These are phyloP conservation scores for Kokia cookei DNA, from an alignment of 441 rosid species.

Conservation along the genomic window DNA sequence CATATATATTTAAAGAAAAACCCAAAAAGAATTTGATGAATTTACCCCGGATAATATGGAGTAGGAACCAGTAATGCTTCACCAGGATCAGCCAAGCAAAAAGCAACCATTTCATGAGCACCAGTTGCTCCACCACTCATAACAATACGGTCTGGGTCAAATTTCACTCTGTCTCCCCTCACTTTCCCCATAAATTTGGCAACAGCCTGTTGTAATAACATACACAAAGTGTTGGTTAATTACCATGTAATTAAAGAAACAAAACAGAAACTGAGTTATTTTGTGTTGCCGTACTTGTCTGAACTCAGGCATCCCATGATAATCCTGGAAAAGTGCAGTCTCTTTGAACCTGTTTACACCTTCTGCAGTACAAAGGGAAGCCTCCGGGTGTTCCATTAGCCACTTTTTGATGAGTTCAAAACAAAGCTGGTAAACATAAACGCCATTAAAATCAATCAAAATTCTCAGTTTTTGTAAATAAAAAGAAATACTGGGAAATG, in stretches of 20 bases:
- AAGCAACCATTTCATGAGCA: constrained; percentile 71
- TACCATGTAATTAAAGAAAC: background rate
- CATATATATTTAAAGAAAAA: background rate
- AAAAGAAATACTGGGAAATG: background rate
- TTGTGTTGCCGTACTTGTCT: constrained; percentile 44
- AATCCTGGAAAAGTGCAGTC: constrained; percentile 73
- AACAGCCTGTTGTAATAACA: constrained; percentile 45
- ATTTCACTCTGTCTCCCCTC: constrained; percentile 57
- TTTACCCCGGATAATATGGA: constrained; percentile 93
- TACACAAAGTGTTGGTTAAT: background rate
- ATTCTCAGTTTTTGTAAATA: background rate
- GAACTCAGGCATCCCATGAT: constrained; percentile 76
- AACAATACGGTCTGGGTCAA: constrained; percentile 78
- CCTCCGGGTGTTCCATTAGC: constrained; percentile 57
- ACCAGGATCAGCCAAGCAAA: constrained; percentile 87
- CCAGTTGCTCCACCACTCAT: constrained; percentile 99
- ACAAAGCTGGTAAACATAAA: constrained; percentile 50
- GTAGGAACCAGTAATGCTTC: constrained; percentile 91
- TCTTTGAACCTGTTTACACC: constrained; percentile 53
- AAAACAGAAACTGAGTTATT: background rate
- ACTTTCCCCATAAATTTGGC: constrained; percentile 85
- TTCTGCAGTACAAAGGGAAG: constrained; percentile 68
- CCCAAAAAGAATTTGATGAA: background rate
- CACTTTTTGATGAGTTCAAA: constrained; percentile 68
- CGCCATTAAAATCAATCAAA: background rate